Conservation (phyloP, 345 rosid genomes). For the Moricandia moricandioides region DNA sequence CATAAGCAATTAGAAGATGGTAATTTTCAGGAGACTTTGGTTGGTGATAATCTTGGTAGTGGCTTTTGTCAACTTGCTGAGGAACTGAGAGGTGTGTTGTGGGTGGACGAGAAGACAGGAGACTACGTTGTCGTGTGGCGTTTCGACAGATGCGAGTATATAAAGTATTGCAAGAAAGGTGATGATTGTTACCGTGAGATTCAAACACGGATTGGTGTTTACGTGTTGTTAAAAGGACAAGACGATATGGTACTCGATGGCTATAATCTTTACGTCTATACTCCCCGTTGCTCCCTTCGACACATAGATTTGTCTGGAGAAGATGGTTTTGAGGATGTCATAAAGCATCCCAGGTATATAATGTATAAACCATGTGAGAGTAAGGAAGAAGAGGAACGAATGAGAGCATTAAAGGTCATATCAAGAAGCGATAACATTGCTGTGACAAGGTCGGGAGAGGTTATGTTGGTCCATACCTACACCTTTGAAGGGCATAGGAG, state of each 20-base stretch:
- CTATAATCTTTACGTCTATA: background rate
- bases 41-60: background rate
- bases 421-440: background rate
- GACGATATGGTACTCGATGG: background rate
- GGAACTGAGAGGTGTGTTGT: background rate
- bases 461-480: background rate
- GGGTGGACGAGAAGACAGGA: background rate
- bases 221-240: background rate
- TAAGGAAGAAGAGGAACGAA: background rate
- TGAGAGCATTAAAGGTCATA: background rate
- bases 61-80: background rate
- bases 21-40: background rate
- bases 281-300: background rate
- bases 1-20: background rate
- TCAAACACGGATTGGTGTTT: background rate
- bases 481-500: background rate
- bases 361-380: background rate
- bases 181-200: conserved; percentile 8
- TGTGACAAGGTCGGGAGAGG: background rate
- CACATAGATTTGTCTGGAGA: background rate
- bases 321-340: background rate
- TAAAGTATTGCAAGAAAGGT: conserved; percentile 8
- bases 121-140: conserved; percentile 4
- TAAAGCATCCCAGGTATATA: background rate
- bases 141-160: background rate